phyloP scores from a whole-genome alignment of 2,329 filamentous ascomycete species.

The Fusarium neocosmosporiellum region DNA sequence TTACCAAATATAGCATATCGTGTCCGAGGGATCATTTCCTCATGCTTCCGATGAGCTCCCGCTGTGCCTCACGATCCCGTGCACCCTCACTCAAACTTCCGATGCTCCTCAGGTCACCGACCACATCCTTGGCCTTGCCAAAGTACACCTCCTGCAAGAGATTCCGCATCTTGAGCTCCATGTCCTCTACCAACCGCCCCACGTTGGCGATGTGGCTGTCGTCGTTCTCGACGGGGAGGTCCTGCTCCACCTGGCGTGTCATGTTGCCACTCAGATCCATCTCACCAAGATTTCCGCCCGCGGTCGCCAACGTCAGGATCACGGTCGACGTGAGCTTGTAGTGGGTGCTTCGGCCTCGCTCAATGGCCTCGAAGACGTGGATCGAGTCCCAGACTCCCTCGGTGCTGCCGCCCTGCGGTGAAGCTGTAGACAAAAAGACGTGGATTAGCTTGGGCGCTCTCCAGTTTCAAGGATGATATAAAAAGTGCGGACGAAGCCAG shows the following conservation, averaged over 20 bases:
- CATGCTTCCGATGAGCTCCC: constrained; percentile 83
- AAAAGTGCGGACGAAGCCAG: background rate
- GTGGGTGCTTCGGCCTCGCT: constrained; percentile 89
- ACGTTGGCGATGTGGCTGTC: constrained; percentile 96
- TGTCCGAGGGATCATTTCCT: constrained; percentile 46
- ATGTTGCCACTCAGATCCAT: constrained; percentile 97
- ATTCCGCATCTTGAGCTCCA: constrained; percentile 99
- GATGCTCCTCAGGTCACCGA: constrained; percentile 92
- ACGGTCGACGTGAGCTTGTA: constrained; percentile 99
- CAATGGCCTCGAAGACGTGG: constrained; percentile 96
- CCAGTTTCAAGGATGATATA: background rate
- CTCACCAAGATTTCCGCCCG: constrained; percentile 72
- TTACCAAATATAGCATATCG: constrained; percentile 12
- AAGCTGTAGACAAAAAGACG: constrained; percentile 59
- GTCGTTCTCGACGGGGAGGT: constrained; percentile 89
- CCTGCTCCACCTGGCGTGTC: constrained; percentile 95
- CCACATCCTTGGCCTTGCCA: constrained; percentile 98
- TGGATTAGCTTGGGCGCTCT: constrained; percentile 15
- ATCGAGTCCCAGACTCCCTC: constrained; percentile 97
- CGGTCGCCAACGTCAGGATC: constrained; percentile 84
- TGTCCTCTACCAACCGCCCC: constrained; percentile 94
- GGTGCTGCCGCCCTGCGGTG: constrained; percentile 71
- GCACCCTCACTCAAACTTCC: constrained; percentile 85
- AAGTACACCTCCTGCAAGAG: constrained; percentile 99
- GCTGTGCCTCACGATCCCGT: constrained; percentile 84